phyloP scores from a whole-genome alignment of 768 basidiomycete genomes.

The Hypsizygus marmoreus region DNA sequence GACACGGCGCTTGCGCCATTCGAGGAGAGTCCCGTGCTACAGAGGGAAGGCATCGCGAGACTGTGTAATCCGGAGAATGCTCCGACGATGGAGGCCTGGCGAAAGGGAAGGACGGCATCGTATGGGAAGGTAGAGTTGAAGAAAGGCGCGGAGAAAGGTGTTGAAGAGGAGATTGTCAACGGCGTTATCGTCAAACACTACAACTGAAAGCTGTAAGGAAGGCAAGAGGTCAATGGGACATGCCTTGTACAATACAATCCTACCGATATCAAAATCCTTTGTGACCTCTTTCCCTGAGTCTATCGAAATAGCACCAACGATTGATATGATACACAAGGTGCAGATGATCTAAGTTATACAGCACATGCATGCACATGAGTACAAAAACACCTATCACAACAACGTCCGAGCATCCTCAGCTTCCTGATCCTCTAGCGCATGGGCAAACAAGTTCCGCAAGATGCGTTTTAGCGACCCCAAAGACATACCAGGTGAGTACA shows the following conservation, averaged over 20 bases:
- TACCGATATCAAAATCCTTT: background rate
- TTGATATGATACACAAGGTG: no score
- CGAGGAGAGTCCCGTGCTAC: slow-evolving; percentile 48
- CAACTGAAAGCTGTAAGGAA: slow-evolving; percentile 33
- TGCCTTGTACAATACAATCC: background rate
- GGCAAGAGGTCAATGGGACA: background rate
- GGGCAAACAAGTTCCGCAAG: background rate
- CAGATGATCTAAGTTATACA: no score
- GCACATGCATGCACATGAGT: no score
- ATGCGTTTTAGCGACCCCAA: background rate
- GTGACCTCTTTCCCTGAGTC: no score
- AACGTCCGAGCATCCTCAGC: background rate
- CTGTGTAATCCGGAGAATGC: slow-evolving; percentile 40
- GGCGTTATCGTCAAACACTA: slow-evolving; percentile 61
- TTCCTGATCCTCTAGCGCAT: background rate
- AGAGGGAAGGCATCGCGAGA: slow-evolving; percentile 40
- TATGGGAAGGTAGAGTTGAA: slow-evolving; percentile 53
- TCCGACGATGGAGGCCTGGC: slow-evolving; percentile 55
- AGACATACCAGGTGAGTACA: background rate
- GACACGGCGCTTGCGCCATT: slow-evolving; percentile 46
- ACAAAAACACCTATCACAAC: no score
- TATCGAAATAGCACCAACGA: no score
- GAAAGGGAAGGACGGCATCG: slow-evolving; percentile 49
- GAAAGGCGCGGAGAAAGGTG: slow-evolving; percentile 38
- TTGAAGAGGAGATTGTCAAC: slow-evolving; percentile 57